A percentile compares a stretch with the other conserved stretches of the same genome.
Conservation (phyloP, 2,329 filamentous ascomycete species). For the Elsinoe ampelina region DNA sequence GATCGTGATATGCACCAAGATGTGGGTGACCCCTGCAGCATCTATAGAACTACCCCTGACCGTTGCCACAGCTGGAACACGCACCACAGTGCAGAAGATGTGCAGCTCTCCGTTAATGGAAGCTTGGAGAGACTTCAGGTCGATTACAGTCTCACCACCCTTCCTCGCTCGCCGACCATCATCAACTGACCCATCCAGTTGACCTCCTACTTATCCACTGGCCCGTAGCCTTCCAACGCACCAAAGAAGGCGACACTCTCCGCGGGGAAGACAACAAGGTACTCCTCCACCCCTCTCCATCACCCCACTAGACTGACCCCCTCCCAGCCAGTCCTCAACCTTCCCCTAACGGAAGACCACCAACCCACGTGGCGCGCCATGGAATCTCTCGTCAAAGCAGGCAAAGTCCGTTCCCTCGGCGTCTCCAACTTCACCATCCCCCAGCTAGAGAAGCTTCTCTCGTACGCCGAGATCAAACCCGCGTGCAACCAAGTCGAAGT, state of each 20-base stretch:
- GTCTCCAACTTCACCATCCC: constrained; percentile 44
- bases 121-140: constrained; percentile 26
- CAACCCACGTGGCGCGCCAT: constrained; percentile 54
- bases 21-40: neutral
- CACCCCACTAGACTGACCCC: constrained; percentile 39
- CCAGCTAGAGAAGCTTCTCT: constrained; percentile 36
- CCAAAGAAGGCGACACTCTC: neutral
- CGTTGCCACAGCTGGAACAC: constrained; percentile 47
- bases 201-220: constrained; percentile 33
- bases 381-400: constrained; percentile 47
- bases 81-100: constrained; percentile 34
- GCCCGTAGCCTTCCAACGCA: constrained; percentile 36
- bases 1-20: constrained; percentile 57
- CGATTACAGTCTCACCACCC: constrained; percentile 21
- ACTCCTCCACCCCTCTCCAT: constrained; percentile 32
- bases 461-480: constrained; percentile 33
- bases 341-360: constrained; percentile 57
- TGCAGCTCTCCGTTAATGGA: constrained; percentile 28
- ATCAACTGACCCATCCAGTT: constrained; percentile 14
- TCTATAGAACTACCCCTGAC: neutral
- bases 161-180: too few species aligned
- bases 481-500: constrained; percentile 42
- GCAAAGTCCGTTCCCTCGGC: constrained; percentile 46
- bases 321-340: constrained; percentile 51
- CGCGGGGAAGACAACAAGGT: neutral